Percentiles rank a stretch among this genome's conserved stretches.
Conservation (phyloP, 2,329 filamentous ascomycete genomes). For the Domatiomyces catenatus region DNA sequence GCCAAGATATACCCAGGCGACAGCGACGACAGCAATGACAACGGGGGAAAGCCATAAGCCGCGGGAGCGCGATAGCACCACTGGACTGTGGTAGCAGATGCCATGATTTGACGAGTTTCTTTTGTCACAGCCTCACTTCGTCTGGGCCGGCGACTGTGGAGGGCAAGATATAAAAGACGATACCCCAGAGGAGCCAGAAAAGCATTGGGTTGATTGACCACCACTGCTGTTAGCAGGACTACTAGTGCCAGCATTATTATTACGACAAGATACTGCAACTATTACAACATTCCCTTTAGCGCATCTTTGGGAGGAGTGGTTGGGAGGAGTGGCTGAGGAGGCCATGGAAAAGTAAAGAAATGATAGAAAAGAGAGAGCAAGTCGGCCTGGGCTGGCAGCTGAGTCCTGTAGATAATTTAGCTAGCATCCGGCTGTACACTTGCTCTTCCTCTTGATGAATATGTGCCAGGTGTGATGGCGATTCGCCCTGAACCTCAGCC, state of each 20-base stretch:
- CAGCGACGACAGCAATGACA: constrained; percentile 13
- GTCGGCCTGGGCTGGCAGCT: neutral
- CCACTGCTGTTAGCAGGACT: neutral
- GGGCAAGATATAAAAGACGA: constrained; percentile 1
- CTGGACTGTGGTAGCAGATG: neutral
- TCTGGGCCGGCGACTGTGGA: neutral
- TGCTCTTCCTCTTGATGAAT: no score
- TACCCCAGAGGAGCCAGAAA: constrained; percentile 8
- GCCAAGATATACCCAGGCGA: constrained; percentile 26
- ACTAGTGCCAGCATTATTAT: neutral
- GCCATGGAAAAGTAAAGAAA: neutral
- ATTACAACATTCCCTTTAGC: neutral
- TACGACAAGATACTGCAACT: neutral
- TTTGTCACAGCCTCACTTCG: constrained; percentile 7
- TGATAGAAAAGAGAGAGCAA: neutral
- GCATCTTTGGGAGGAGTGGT: neutral
- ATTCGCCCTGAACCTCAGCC: no score
- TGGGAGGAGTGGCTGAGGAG: neutral
- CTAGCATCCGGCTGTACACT: neutral
- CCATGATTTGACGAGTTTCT: constrained; percentile 13
- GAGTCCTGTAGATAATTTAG: neutral
- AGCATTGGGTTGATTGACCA: constrained; percentile 4
- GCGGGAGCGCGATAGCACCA: neutral
- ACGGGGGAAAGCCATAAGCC: neutral
- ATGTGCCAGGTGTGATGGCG: no score